Base-by-base conservation (phyloP, 176 grass and related monocot genomes). In the Aegilops umbellulata region DNA sequence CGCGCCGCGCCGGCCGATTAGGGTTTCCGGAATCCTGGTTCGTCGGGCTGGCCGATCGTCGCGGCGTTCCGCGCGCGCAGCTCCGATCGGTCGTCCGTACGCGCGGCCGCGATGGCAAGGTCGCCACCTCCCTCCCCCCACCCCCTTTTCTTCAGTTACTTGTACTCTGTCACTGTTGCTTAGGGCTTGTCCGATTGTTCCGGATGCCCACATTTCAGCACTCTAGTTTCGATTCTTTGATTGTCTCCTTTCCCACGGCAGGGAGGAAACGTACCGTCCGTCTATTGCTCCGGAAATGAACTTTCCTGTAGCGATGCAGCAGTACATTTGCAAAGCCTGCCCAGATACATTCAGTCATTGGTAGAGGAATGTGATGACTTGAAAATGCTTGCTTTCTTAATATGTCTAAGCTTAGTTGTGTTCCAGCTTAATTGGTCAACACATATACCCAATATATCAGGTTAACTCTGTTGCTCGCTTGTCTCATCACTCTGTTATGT, bases 81-180 rank as follows among this genome's bases (percentile, higher is more conserved):
- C 73, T 53, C 46, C 63, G 79, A 32, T 66, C 39, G 41, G 41
- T 51, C 61, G 6, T 80, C 25, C 16, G 10, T 4, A 46, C 61
- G 1, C 36, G 11, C 76, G 61, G 78, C 63, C 62, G 39, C 63
- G 17, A 81, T 81, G 79, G 79, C 79, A 10, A 81, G 79, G 79
- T 81, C 20, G 27, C 24, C 32, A 34, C 32, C 32, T 34, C 32
- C 32, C 32, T 34, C 5, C 32, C 32, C 8, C 12, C n/a, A 22
- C 32, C 32, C 9, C 13, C 23, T 13, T 22, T 77, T 10, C 36
- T 63, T 35, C 77, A 17, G 15, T 12, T 27, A 17, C 13, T 39
- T 42, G 19, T 47, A 17, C 61, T 4, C 77, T 27, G 77, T 38
- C 20, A 65, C 44, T 75, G 72, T 51, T 68, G 29, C 29, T 67